A percentile compares a stretch with the other conserved stretches of the same genome.
Conservation (phyloP, 768 basidiomycete genomes). For the Trametes cingulata region DNA sequence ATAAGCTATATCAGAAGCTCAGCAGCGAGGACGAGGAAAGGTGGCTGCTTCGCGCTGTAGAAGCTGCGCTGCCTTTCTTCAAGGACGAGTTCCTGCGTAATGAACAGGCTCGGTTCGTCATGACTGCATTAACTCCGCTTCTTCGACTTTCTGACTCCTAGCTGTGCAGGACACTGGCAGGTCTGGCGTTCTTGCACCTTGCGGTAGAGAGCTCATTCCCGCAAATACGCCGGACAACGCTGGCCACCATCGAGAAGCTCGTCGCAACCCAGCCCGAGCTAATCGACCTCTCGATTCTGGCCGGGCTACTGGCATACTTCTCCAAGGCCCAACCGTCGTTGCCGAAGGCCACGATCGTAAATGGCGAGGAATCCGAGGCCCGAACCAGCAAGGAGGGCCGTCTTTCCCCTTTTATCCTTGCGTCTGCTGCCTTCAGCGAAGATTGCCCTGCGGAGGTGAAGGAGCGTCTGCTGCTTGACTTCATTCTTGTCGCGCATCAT, state of each 20-base stretch:
- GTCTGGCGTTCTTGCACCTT: conserved; percentile 68
- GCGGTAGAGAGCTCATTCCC: conserved; percentile 59
- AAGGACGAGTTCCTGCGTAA: conserved; percentile 52
- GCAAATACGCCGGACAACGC: conserved; percentile 51
- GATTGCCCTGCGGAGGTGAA: conserved; percentile 41
- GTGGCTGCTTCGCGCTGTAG: conserved; percentile 74
- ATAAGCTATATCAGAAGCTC: conserved; percentile 81
- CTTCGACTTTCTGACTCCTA: not conserved
- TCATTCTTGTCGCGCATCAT: conserved; percentile 76
- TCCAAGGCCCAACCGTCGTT: conserved; percentile 38
- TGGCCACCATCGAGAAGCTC: conserved; percentile 43
- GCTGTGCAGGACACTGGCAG: conserved; percentile 54
- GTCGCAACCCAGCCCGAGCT: conserved; percentile 46
- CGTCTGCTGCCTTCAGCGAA: conserved; percentile 49
- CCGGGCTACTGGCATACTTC: conserved; percentile 55
- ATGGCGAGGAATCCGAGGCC: conserved; percentile 42
- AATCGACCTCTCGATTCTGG: conserved; percentile 53
- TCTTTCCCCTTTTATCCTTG: conserved; percentile 53
- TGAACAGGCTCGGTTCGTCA: conserved; percentile 54
- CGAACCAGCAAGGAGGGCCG: conserved; percentile 52
- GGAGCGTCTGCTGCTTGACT: conserved; percentile 51
- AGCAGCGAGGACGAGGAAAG: conserved; percentile 58
- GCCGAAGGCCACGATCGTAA: conserved; percentile 23
- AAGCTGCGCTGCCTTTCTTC: conserved; percentile 50
- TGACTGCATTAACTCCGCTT: not conserved